A percentile compares a stretch with the other conserved stretches of the same genome.
Conservation (phyloP, 495 filamentous ascomycete species). For the Podospora bellae-mahoneyi region DNA sequence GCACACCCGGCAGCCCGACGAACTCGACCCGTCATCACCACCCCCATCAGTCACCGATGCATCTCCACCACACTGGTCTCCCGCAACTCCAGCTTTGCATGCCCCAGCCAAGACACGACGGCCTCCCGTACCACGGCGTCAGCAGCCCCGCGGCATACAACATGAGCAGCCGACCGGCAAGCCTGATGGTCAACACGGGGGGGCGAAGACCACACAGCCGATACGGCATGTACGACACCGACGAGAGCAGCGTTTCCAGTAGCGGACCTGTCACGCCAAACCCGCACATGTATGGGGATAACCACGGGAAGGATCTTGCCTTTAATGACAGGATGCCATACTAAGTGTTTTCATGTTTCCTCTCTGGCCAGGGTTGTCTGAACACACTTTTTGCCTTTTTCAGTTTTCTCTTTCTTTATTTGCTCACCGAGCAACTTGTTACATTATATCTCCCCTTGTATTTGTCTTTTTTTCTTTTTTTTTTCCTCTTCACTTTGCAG, state of each 20-base stretch:
- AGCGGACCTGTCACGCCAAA: conserved; percentile 32
- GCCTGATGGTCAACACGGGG: conserved; percentile 13
- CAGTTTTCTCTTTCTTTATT: background rate
- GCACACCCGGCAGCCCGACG: conserved; percentile 11
- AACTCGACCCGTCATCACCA: conserved; percentile 4
- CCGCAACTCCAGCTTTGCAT: conserved; percentile 22
- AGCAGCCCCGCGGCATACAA: conserved; percentile 30
- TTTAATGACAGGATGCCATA: conserved; percentile 42
- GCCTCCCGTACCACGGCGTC: conserved; percentile 22
- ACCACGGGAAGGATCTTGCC: conserved; percentile 37
- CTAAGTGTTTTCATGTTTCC: conserved; percentile 22
- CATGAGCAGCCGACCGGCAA: conserved; percentile 24
- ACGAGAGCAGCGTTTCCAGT: conserved; percentile 41
- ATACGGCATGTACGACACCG: conserved; percentile 48
- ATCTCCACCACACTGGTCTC: conserved; percentile 17
- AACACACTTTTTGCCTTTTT: background rate
- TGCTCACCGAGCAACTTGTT: background rate
- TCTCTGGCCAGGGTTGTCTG: conserved; percentile 1
- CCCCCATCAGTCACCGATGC: conserved; percentile 15
- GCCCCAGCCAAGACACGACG: conserved; percentile 17
- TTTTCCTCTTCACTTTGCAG: background rate
- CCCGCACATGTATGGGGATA: conserved; percentile 45
- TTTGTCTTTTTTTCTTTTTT: background rate
- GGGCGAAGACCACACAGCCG: conserved; percentile 23
- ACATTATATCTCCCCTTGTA: conserved; percentile 1